phyloP scores from a whole-genome alignment of 2,329 filamentous ascomycete species.

The Colletotrichum tabaci region DNA sequence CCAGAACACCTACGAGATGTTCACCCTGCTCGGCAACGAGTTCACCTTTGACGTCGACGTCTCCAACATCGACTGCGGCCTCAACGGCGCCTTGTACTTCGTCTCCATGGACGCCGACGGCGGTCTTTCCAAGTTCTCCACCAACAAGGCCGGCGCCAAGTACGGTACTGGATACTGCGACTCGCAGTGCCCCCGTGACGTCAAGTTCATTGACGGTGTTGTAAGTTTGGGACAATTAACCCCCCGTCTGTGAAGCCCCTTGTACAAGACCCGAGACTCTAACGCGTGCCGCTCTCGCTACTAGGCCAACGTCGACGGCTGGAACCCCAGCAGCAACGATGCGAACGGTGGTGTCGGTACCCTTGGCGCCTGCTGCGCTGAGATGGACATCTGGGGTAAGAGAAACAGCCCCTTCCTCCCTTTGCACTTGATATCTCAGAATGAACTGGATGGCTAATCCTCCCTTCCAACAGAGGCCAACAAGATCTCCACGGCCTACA shows the following conservation, averaged over 20 bases:
- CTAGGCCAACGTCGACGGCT: conserved; percentile 67
- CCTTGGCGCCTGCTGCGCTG: conserved; percentile 72
- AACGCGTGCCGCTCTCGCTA: too few species aligned
- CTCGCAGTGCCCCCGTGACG: conserved; percentile 66
- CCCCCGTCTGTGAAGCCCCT: too few species aligned
- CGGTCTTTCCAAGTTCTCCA: conserved; percentile 63
- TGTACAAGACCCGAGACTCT: too few species aligned
- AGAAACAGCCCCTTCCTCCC: neutral
- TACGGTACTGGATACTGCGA: conserved; percentile 73
- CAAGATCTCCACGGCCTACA: conserved; percentile 74
- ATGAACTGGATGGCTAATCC: conserved; percentile 8
- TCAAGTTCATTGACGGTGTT: conserved; percentile 72
- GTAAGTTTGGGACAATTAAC: conserved; percentile 47
- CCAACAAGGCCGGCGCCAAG: conserved; percentile 69
- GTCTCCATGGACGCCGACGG: conserved; percentile 72
- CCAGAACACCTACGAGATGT: conserved; percentile 74
- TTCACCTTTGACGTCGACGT: conserved; percentile 82
- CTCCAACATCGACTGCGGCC: conserved; percentile 76
- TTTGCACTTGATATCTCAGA: conserved; percentile 35
- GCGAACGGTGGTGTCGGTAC: conserved; percentile 67
- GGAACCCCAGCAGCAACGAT: conserved; percentile 67
- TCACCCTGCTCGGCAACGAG: conserved; percentile 77
- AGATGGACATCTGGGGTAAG: conserved; percentile 69
- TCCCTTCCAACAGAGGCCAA: conserved; percentile 72
- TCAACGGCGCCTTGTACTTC: conserved; percentile 81